Base-by-base conservation (phyloP, 352 stramenopile species). In the Pythium apleroticum region DNA sequence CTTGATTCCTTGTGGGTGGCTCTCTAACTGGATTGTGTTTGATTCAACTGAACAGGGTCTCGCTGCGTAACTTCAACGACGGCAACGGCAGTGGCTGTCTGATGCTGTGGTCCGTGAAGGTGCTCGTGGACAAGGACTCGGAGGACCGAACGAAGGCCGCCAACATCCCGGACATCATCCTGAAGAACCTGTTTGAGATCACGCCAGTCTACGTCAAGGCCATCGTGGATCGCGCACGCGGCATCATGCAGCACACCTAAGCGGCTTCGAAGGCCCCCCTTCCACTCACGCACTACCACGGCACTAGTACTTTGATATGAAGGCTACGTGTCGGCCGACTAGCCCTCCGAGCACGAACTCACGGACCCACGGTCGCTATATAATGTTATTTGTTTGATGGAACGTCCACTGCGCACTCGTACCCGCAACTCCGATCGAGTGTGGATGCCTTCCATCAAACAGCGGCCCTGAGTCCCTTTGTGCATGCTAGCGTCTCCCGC, bases 111-210 rank as follows among this genome's bases (percentile, higher is more conserved):
- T 93, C 85, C 8, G 86, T 91, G 45, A 91, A 91, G 74, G 87
- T 96, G 5, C 55, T 84, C 33, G 80, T 95, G 24, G 82, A 92
- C 60, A 87, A 89, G 70, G 79, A 93, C 37, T 68, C 72, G 20
- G 81, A 91, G 39, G 84, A 93, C 71, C 80, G 79, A 30, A 75
- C 77, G 49, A 90, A 90, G 71, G 80, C 76, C 52, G 80, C 83
- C 61, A 96, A 96, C 73, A 84, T 89, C 37, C 82, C 86, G 31
- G 87, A 96, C 58, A 91, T 93, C 61, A 91, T 96, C 58, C 71
- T 96, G 24, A 92, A 91, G 72, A 96, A 96, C 73, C 61, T 96
- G 20, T 96, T 96, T 45, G 87, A 96, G 72, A 84, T 94, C 66
- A 81, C 82, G 24, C 87, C 87, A 0, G 83, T 93, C 24, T 93